phyloP scores from a whole-genome alignment of 2,329 filamentous ascomycete genomes.

The Amphichorda felina region DNA sequence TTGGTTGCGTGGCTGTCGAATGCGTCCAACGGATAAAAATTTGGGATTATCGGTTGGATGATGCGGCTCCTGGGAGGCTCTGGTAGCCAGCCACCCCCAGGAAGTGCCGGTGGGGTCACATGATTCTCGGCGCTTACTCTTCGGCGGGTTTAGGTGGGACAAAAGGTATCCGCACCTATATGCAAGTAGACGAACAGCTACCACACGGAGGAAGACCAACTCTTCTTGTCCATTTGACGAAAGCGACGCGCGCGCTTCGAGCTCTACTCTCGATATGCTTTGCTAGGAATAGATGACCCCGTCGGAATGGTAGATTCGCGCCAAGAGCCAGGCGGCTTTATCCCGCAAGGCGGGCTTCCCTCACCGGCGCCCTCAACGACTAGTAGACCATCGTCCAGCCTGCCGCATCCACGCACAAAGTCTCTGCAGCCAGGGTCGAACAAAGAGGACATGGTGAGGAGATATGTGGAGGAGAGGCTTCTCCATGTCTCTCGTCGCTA shows the following conservation, averaged over 20 bases:
- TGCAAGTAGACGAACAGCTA: too few species aligned
- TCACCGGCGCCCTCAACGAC: constrained; percentile 44
- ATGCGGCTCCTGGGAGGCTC: too few species aligned
- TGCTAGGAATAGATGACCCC: neutral
- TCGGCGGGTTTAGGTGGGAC: neutral
- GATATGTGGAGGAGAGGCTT: constrained; percentile 43
- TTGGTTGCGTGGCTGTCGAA: neutral
- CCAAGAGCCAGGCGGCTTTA: constrained; percentile 35
- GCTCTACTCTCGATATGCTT: neutral
- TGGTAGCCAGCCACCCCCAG: too few species aligned
- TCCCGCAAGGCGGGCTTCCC: constrained; percentile 31
- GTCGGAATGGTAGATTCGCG: neutral
- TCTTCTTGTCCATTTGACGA: too few species aligned
- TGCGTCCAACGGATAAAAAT: too few species aligned
- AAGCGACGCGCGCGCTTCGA: too few species aligned
- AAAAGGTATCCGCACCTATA: neutral
- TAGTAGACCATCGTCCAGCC: constrained; percentile 20
- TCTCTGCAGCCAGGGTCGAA: constrained; percentile 42
- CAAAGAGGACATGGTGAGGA: constrained; percentile 47
- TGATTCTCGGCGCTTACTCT: too few species aligned
- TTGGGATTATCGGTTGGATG: neutral
- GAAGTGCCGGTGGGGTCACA: too few species aligned
- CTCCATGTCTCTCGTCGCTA: constrained; percentile 44
- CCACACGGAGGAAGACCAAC: too few species aligned
- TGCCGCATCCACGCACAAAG: constrained; percentile 43